Base-by-base conservation (phyloP, 768 basidiomycete genomes). In the Kwoniella mangroviensis region DNA sequence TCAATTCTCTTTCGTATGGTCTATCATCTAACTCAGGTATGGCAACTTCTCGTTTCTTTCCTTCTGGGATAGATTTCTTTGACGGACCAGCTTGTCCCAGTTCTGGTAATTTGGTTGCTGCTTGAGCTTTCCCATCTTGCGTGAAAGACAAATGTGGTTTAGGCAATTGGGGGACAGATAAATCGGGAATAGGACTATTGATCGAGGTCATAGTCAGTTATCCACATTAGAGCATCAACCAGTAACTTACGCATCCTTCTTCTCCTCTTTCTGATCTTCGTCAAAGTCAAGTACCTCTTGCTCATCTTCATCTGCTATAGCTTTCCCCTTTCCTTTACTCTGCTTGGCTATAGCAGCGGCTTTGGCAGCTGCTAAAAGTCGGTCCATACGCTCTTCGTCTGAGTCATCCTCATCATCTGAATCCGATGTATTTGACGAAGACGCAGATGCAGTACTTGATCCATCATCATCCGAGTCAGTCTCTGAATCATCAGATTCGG, bases 171-270 rank as follows among this genome's bases (percentile, higher is more conserved):
- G 78, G 69, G 3, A 81, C 69, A 6, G 73, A 54, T 43, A 81
- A 63, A 51, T 76, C 74, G 19, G 80, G 80, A 11, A 81, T 79
- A 6, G 80, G 78, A 11, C 79, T 80, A 51, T 19, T 34, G 34
- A 34, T 34, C 34, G 34, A 34, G 34, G 34, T 34, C 34, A 34
- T 34, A 7, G 34, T 34, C 34, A 34, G 34, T 34, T 34, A 34
- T 34, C 34, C 6, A 34, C 34, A 34, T 34, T 4, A 34, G 5
- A 34, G 34, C 34, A 34, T 34, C 34, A 34, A 4, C 34, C 45
- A 49, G 12, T 15, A 13, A 74, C 77, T 71, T 41, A 80, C 79
- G 71, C 69, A 53, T 79, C 79, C 21, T 65, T 73, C 57, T 53
- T 67, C 63, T 68, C 63, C 43, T 73, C 65, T 40, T 69, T 68